A percentile compares a stretch with the other conserved stretches of the same genome.
Conservation (phyloP, 2,329 filamentous ascomycete genomes). For the Arthrobotrys sinensis region DNA sequence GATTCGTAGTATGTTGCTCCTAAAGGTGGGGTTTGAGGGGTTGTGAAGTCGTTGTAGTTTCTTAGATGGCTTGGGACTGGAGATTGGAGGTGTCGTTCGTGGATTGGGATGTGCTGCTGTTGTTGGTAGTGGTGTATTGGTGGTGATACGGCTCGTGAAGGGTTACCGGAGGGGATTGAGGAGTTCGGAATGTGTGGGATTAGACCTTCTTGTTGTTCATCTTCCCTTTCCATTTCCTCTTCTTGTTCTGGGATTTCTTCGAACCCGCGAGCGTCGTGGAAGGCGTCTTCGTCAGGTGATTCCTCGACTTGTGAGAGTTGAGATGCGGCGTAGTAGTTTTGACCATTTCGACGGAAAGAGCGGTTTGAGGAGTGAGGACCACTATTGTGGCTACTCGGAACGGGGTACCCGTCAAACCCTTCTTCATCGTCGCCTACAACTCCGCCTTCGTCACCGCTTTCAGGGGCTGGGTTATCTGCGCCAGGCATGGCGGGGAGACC, state of each 20-base stretch:
- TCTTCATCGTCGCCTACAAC: not conserved
- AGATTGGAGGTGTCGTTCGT: constrained; percentile 16
- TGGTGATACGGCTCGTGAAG: constrained; percentile 1
- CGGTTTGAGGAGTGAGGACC: constrained; percentile 1
- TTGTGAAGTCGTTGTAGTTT: constrained; percentile 29
- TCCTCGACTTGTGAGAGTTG: constrained; percentile 48
- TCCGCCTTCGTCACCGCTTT: not conserved
- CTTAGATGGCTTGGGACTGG: constrained; percentile 24
- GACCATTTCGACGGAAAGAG: constrained; percentile 36
- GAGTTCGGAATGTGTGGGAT: constrained; percentile 20
- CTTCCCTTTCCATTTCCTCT: not conserved
- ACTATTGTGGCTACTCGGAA: constrained; percentile 1
- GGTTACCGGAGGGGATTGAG: constrained; percentile 32
- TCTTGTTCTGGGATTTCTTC: constrained; percentile 10
- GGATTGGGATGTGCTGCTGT: constrained; percentile 36
- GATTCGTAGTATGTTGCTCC: constrained; percentile 52
- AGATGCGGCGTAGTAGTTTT: constrained; percentile 46
- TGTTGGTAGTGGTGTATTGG: constrained; percentile 1
- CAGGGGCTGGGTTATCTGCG: constrained; percentile 41
- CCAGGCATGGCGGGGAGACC: constrained; percentile 51
- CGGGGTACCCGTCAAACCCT: constrained; percentile 15
- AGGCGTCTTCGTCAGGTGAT: constrained; percentile 43
- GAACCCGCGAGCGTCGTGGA: constrained; percentile 25
- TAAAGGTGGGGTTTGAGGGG: constrained; percentile 36
- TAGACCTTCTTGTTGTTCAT: constrained; percentile 7